Base-by-base conservation (phyloP, 192 early-diverging fungal genomes). In the Gryganskiella cystojenkinii region DNA sequence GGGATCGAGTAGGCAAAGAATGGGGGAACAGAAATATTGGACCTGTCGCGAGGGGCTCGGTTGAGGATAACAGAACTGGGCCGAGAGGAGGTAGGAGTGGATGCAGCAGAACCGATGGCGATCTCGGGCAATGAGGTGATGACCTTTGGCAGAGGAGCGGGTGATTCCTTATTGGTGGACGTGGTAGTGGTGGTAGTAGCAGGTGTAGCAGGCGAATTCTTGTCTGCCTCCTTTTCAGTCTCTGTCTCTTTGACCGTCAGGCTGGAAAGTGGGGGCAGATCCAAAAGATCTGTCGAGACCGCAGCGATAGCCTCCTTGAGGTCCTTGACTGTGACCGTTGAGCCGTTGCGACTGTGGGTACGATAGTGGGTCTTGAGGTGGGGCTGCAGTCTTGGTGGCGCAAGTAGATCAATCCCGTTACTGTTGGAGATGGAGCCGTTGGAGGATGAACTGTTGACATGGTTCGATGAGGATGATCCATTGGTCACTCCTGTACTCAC, bases 301-400 rank as follows among this genome's bases (percentile, higher is more conserved):
- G 74, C 65, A 17, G 74, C 74, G 55, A 78, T 78, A n/a, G 74
- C 74, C 56, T 69, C 60, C 43, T 78, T 78, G 47, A 78, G 20
- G 31, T 78, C 74, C 61, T 78, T 65, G 3, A 78, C 74, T 20
- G 74, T 78, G 56, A 78, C 74, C 8, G 74, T 78, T 11, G 74
- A 78, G 14, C 74, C 74, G 31, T 78, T 78, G 10, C 74, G 60
- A 25, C 66, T 69, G 56, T 78, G 74, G 22, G 74, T 78, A 49
- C 74, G 74, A 37, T 69, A 78, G 24, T 78, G 74, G 15, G 74
- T 78, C 67, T 69, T 78, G 66, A 78, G 74, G 30, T 78, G 74
- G 51, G 54, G 66, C 47, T 69, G 28, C 22, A 25, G 55, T 22
- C 45, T 64, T 58, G 70, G 61, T 31, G 61, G 61, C 53, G 69